Base-by-base conservation (phyloP, 257 asterid species). In the Craterostigma plantagineum region DNA sequence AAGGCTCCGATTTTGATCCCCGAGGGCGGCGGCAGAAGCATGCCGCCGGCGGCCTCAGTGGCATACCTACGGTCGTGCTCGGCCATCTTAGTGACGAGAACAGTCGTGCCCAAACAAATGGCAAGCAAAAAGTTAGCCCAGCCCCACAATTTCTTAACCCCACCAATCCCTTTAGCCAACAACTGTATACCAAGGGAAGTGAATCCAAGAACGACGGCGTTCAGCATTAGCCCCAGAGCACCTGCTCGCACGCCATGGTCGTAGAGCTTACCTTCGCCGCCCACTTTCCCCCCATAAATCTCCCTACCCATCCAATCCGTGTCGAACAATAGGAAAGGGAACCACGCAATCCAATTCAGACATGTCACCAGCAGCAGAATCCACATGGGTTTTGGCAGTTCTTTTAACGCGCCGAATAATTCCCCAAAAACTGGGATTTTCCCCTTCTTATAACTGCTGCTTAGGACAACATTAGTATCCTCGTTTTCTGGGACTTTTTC, bases 241-340 rank as follows among this genome's bases (percentile, higher is more conserved):
- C 98, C 98, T 3, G 91, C 83, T 37, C 59, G 92, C 0, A 87
- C 95, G 0, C 98, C 98, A 0, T 8, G 52, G 11, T 68, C 81
- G 60, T 77, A 79, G 53, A 72, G 4, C 12, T n/a, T 23, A 7
- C 4, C 56, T 36, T 61, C 63, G 11, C 62, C 70, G 1, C 72
- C 83, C 0, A 67, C 78, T 10, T 18, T 4, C 0, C 92, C 92
- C 7, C 92, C 92, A 49, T 58, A 79, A 39, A 79, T 81, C 56
- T 79, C 92, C 11, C 16, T 63, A 11, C 90, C 92, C 92, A 79
- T 76, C 92, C 92, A 79, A 40, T 79, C 90, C 0, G 92, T 79
- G 56, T 79, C 92, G 55, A 67, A 79, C 34, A 79, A 42, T 59
- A 79, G 49, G 53, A 79, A 79, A 0, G 84, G 90, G 16, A 79